A percentile compares a stretch with the other conserved stretches of the same genome.
phyloP scores from a whole-genome alignment of 2,329 filamentous ascomycete species.

The Neofusicoccum kwambonambiense region DNA sequence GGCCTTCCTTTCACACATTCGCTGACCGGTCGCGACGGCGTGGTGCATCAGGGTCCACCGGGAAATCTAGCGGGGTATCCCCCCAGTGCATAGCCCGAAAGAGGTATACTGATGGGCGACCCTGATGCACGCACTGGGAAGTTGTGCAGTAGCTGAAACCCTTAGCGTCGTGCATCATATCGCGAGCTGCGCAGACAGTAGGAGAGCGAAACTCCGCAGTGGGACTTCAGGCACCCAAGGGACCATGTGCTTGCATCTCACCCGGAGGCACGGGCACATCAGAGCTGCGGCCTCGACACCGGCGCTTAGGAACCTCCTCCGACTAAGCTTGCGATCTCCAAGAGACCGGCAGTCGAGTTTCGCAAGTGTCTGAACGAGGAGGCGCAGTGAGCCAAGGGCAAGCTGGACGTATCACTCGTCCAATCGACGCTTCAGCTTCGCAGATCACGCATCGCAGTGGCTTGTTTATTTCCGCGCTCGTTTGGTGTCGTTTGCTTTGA shows the following conservation, averaged over 20 bases:
- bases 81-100: not conserved
- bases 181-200: not conserved
- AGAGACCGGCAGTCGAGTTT: not conserved
- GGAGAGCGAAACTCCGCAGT: constrained; percentile 9
- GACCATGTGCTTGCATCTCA: too few species aligned
- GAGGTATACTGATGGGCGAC: constrained; percentile 8
- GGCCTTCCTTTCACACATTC: not conserved
- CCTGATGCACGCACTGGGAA: constrained; percentile 11
- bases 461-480: constrained; percentile 4
- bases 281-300: not conserved
- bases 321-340: not conserved
- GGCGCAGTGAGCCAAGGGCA: not conserved
- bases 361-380: constrained; percentile 11
- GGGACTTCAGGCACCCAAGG: constrained; percentile 11
- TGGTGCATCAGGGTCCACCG: not conserved
- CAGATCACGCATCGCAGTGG: not conserved
- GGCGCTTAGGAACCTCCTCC: not conserved
- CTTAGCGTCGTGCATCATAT: constrained; percentile 12
- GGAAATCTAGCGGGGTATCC: not conserved
- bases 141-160: constrained; percentile 3
- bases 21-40: not conserved
- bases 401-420: not conserved
- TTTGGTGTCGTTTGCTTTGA: constrained; percentile 4
- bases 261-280: not conserved
- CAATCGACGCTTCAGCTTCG: constrained; percentile 6